These are phyloP conservation scores for Canariomyces notabilis DNA, from an alignment of 2,329 filamentous ascomycete species.

Conservation along the genomic window DNA sequence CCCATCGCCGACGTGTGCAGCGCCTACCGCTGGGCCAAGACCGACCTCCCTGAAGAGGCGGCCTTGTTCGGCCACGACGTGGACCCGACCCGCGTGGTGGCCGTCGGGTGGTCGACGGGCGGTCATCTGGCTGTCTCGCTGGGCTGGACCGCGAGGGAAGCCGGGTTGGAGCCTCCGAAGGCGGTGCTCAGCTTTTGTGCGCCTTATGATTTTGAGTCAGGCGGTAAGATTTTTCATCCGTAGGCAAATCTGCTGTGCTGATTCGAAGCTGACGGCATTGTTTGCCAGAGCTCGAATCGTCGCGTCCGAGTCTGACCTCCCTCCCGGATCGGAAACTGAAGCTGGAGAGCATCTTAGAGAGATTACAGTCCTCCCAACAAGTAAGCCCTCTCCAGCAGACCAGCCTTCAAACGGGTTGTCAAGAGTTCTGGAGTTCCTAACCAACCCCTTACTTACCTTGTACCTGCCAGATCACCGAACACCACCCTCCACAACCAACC, in stretches of 20 bases:
- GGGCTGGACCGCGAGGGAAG: background rate
- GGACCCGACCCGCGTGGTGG: background rate
- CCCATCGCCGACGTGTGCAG: background rate
- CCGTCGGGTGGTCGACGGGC: constrained; percentile 6
- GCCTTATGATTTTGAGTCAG: background rate
- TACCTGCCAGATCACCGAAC: background rate
- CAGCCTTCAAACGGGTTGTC: background rate
- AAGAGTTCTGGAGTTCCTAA: background rate
- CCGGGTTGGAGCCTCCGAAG: background rate
- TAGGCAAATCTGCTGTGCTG: background rate
- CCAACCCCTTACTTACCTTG: background rate
- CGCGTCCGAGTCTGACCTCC: background rate
- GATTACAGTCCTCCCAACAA: background rate
- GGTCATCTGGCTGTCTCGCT: constrained; percentile 5
- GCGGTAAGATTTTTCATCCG: background rate
- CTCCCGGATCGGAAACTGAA: background rate
- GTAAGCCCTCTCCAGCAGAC: background rate
- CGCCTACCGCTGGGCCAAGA: background rate
- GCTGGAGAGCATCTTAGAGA: background rate
- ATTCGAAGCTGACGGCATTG: background rate
- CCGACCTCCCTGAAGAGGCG: background rate
- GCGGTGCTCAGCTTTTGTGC: constrained; percentile 3
- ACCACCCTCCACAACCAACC: background rate
- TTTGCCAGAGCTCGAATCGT: background rate
- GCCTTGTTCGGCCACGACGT: background rate